These are phyloP conservation scores for Ziziphus jujuba DNA, from an alignment of 306 rosid genomes.

Conservation along the genomic window DNA sequence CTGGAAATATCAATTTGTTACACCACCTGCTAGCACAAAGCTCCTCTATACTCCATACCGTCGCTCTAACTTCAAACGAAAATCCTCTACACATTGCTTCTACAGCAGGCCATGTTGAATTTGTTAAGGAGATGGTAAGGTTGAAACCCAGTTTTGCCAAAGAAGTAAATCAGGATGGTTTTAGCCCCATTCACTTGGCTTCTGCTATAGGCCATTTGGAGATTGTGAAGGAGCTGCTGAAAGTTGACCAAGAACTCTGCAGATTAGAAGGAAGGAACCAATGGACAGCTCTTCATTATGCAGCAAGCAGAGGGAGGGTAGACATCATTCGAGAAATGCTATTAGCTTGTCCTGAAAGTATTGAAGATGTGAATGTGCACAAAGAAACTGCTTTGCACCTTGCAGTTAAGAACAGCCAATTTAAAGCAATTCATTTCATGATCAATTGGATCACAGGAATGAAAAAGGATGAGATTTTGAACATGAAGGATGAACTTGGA, in stretches of 20 bases:
- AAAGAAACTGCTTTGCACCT: conserved; percentile 31
- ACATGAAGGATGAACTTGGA: conserved; percentile 18
- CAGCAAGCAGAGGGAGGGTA: conserved; percentile 29
- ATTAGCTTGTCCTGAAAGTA: conserved; percentile 29
- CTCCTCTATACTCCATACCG: background rate
- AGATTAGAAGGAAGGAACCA: conserved; percentile 26
- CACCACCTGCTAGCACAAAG: no score
- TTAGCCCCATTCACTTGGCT: conserved; percentile 32
- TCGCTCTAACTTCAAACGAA: background rate
- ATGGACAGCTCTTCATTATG: conserved; percentile 38
- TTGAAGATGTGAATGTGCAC: conserved; percentile 24
- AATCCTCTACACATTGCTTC: no score
- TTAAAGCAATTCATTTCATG: conserved; percentile 19
- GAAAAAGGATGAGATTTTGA: conserved; percentile 10
- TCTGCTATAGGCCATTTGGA: conserved; percentile 30
- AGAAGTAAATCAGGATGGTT: conserved; percentile 27
- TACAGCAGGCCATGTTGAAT: conserved; percentile 14
- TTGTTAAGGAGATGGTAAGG: conserved; percentile 16
- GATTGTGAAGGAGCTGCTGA: conserved; percentile 28
- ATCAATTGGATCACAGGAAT: conserved; percentile 10
- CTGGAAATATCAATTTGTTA: no score
- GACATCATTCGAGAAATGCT: conserved; percentile 28
- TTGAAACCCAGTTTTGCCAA: conserved; percentile 18
- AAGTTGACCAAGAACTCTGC: conserved; percentile 24
- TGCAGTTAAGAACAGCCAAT: conserved; percentile 31